A percentile compares a stretch with the other conserved stretches of the same genome.
Evolutionary conservation across 179 eudicot genomes (phyloP).

Genomic region (Gypsophila paniculata): DNA sequence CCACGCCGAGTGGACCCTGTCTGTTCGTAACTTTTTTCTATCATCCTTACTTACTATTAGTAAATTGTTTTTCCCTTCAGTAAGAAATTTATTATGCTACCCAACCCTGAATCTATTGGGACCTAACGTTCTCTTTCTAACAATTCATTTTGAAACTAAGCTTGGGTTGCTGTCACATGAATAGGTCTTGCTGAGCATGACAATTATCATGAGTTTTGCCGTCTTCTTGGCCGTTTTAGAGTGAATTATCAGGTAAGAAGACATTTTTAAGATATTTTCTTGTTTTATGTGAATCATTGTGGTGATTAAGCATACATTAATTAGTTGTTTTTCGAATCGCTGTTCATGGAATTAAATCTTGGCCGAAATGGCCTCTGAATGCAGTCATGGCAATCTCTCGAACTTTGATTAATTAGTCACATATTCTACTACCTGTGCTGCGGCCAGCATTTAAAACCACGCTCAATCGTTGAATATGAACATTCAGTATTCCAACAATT

Average conservation of each 20-base stretch:
- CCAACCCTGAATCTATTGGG: constrained; percentile 3
- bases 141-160: neutral
- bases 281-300: constrained; percentile 3
- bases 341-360: too few species aligned
- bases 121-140: neutral
- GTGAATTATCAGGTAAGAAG: constrained; percentile 75
- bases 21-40: too few species aligned
- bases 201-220: constrained; percentile 96
- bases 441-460: neutral
- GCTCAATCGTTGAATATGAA: neutral
- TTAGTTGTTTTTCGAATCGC: too few species aligned
- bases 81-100: neutral
- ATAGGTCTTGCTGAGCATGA: constrained; percentile 95
- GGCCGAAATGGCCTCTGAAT: too few species aligned
- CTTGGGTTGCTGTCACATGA: constrained; percentile 16
- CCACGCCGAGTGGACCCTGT: too few species aligned
- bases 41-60: too few species aligned
- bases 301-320: neutral
- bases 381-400: too few species aligned
- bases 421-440: too few species aligned
- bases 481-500: neutral
- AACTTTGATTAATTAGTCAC: too few species aligned
- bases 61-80: neutral
- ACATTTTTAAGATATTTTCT: constrained; percentile 5
- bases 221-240: constrained; percentile 94